A percentile compares a stretch with the other conserved stretches of the same genome.
These are phyloP conservation scores for Conidiobolus incongruus DNA, from an alignment of 371 early-diverging fungal genomes.

Conservation along the genomic window DNA sequence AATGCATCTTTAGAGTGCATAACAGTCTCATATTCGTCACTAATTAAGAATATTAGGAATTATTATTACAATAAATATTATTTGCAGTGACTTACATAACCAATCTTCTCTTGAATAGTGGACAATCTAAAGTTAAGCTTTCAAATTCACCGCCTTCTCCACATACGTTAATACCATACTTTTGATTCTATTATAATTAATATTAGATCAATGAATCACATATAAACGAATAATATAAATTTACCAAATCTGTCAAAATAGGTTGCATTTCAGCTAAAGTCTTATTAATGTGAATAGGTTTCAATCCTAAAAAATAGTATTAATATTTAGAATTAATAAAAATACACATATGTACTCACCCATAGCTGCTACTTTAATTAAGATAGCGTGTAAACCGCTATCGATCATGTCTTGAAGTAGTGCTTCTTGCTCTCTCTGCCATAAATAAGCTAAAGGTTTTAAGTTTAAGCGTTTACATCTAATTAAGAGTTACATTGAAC, in stretches of 20 bases:
- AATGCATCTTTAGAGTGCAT: slow-evolving; percentile 64
- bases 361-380: slow-evolving; percentile 92
- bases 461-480: slow-evolving; percentile 71
- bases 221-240: no score
- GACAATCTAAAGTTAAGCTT: slow-evolving; percentile 89
- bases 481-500: background rate
- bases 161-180: slow-evolving; percentile 78
- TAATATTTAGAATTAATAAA: background rate
- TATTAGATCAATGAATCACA: background rate
- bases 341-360: slow-evolving; percentile 14
- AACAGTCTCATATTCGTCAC: slow-evolving; percentile 31
- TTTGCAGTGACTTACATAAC: slow-evolving; percentile 20
- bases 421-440: slow-evolving; percentile 75
- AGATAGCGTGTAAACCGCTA: slow-evolving; percentile 50
- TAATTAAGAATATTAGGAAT: background rate
- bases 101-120: slow-evolving; percentile 70
- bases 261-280: slow-evolving; percentile 57
- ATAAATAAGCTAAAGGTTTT: slow-evolving; percentile 74
- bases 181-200: slow-evolving; percentile 21
- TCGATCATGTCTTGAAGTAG: slow-evolving; percentile 87
- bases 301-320: slow-evolving; percentile 16
- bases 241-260: slow-evolving; percentile 38
- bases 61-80: background rate
- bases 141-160: slow-evolving; percentile 99
- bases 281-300: slow-evolving; percentile 48